Evolutionary conservation across 331 rosid genomes (phyloP), one percentile per base, ranked within the genome.

Genomic region (Erythrophleum ivorense): DNA sequence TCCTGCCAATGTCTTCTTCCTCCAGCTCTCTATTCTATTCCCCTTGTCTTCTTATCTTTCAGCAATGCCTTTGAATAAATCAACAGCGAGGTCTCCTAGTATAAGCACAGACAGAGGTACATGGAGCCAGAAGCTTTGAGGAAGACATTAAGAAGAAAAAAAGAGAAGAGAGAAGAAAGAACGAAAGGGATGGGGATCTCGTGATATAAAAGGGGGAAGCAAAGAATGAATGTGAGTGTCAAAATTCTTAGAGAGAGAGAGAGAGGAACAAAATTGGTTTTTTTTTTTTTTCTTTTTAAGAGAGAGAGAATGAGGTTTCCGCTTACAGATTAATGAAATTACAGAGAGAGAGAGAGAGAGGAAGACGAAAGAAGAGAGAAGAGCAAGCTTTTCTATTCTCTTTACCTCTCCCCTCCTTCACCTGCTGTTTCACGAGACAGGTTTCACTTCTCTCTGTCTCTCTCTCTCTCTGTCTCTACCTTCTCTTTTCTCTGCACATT

Each of bases 361-460:
- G 58, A 21, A 59, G 69, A 64, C 53, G 50, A 83, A 31, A 16
- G 24, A 46, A n/a, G 73, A 65, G 36, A 71, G 75, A 81, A 72
- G 80, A 29, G 46, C 79, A 68, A 66, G 85, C 70, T 82, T 86
- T 84, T 84, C 55, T 84, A 10, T 13, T 41, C n/a, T 19, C 40
- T 43, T 24, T 6, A n/a, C 21, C 45, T 48, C 65, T 43, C 69
- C 52, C 60, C 83, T 86, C 77, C 68, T 83, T 77, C 81, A 76
- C 93, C 91, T 87, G 92, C 94, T 78, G 81, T 88, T 89, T 94
- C 97, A 94, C 98, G 91, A 89, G 92, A 88, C 94, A 85, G 78
- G 66, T 77, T 89, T 83, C 83, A 38, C 81, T 46, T 41, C 66
- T 5, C 66, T 11, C 36, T 11, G 7, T 3, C 68, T 13, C 66